These are phyloP conservation scores for Aureobasidium sp. DNA, from an alignment of 2,329 filamentous ascomycete genomes.

Conservation along the genomic window DNA sequence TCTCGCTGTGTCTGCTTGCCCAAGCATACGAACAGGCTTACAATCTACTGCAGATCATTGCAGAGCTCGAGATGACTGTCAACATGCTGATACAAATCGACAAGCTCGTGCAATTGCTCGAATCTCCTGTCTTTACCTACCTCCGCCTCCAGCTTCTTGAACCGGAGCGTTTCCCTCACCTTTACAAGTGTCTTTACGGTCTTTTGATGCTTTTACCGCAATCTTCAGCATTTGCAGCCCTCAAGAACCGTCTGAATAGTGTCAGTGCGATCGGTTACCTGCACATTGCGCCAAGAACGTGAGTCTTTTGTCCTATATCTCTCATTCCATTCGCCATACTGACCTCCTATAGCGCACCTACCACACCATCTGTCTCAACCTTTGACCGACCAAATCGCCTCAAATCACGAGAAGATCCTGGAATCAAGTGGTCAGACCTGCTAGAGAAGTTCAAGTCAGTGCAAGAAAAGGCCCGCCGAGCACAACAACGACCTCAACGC, in stretches of 20 bases:
- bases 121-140: conserved; percentile 97
- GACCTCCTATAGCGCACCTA: conserved; percentile 18
- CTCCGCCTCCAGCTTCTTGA: conserved; percentile 90
- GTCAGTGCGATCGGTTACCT: conserved; percentile 95
- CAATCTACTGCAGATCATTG: conserved; percentile 89
- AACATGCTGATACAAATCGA: conserved; percentile 98
- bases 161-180: conserved; percentile 85
- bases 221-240: conserved; percentile 88
- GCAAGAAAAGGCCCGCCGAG: conserved; percentile 73
- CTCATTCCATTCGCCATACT: conserved; percentile 12
- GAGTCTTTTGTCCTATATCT: conserved; percentile 21
- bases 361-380: conserved; percentile 23
- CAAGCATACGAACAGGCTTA: conserved; percentile 98
- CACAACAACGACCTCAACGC: conserved; percentile 39
- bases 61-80: conserved; percentile 96
- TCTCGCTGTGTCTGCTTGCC: conserved; percentile 87
- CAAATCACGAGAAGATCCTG: conserved; percentile 65
- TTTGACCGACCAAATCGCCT: conserved; percentile 57
- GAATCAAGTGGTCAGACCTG: conserved; percentile 82
- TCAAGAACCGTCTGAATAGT: conserved; percentile 94
- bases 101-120: conserved; percentile 91
- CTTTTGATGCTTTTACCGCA: conserved; percentile 97
- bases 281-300: conserved; percentile 68
- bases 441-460: conserved; percentile 90
- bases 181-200: conserved; percentile 88